Evolutionary conservation across 208 protist species (phyloP).

Genomic region (Strigomonas oncopelti): DNA sequence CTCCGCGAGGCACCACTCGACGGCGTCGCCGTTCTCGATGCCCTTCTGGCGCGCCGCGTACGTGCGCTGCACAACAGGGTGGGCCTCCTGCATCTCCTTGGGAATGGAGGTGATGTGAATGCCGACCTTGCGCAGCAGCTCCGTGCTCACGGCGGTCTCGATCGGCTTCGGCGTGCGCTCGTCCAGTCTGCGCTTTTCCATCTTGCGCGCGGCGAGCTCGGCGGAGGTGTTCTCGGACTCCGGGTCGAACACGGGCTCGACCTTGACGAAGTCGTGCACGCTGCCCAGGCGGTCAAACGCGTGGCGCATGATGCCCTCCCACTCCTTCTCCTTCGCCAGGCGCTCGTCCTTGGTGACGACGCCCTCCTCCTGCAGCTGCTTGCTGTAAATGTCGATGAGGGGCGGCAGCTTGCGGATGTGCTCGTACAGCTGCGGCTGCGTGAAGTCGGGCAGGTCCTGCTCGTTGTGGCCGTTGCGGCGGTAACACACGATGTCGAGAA

Average conservation of each 20-base stretch:
- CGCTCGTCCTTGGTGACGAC: slow-evolving; percentile 67
- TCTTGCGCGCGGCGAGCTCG: slow-evolving; percentile 37
- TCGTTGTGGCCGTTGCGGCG: slow-evolving; percentile 97
- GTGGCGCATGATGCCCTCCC: slow-evolving; percentile 66
- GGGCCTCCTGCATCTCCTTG: slow-evolving; percentile 73
- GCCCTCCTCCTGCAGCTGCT: slow-evolving; percentile 77
- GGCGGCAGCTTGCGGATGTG: slow-evolving; percentile 85
- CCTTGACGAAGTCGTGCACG: slow-evolving; percentile 82
- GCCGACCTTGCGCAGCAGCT: slow-evolving; percentile 61
- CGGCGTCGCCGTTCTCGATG: slow-evolving; percentile 77
- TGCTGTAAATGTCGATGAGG: slow-evolving; percentile 88
- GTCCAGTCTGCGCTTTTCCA: slow-evolving; percentile 24
- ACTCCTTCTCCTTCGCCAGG: slow-evolving; percentile 67
- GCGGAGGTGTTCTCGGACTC: slow-evolving; percentile 71
- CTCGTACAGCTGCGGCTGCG: slow-evolving; percentile 95
- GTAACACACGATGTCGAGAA: slow-evolving; percentile 98
- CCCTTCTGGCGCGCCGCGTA: slow-evolving; percentile 82
- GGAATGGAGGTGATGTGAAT: slow-evolving; percentile 86
- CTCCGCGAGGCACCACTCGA: slow-evolving; percentile 96
- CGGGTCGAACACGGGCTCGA: slow-evolving; percentile 63
- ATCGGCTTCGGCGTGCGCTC: slow-evolving; percentile 32
- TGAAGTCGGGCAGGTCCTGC: slow-evolving; percentile 96
- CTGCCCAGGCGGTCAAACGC: slow-evolving; percentile 76
- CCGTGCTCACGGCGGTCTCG: slow-evolving; percentile 71
- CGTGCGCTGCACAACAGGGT: slow-evolving; percentile 89